These are phyloP conservation scores for Fusarium abutilonis DNA, from an alignment of 2,329 filamentous ascomycete species.

Conservation along the genomic window DNA sequence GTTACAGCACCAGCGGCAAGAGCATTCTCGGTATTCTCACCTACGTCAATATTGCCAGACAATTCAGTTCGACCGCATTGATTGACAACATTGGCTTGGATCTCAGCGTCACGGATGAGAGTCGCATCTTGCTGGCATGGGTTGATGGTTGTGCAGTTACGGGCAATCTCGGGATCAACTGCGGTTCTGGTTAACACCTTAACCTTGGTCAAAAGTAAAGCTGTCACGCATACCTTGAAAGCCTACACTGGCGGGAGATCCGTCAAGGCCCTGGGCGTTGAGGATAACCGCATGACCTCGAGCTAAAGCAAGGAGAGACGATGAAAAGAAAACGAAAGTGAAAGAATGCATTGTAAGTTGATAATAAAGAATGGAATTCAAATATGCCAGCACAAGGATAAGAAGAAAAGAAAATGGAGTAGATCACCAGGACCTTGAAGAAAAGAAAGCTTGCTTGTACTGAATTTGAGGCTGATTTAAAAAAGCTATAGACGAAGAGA, in stretches of 20 bases:
- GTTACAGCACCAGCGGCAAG: conserved; percentile 59
- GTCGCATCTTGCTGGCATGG: conserved; percentile 74
- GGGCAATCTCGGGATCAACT: conserved; percentile 65
- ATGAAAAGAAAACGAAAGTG: conserved; percentile 20
- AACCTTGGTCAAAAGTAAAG: too few species aligned
- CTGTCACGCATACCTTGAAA: conserved; percentile 54
- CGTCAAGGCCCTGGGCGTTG: conserved; percentile 56
- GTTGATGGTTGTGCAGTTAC: conserved; percentile 71
- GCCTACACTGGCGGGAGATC: conserved; percentile 60
- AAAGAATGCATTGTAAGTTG: conserved; percentile 36
- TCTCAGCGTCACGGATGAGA: conserved; percentile 68
- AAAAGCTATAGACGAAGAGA: not conserved
- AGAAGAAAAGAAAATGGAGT: conserved; percentile 19
- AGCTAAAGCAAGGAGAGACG: conserved; percentile 31
- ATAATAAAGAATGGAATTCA: conserved; percentile 7
- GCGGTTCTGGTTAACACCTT: not conserved
- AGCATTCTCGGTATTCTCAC: conserved; percentile 64
- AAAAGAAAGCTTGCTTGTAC: conserved; percentile 20
- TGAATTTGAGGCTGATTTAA: conserved; percentile 37
- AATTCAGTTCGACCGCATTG: conserved; percentile 71
- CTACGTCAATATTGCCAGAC: conserved; percentile 69
- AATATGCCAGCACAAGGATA: conserved; percentile 40
- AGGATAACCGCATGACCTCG: conserved; percentile 58
- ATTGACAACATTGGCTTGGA: conserved; percentile 62
- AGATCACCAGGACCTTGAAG: conserved; percentile 43